Conservation (phyloP, 148 eudicot species). For the Camellia lanceoleosa region DNA sequence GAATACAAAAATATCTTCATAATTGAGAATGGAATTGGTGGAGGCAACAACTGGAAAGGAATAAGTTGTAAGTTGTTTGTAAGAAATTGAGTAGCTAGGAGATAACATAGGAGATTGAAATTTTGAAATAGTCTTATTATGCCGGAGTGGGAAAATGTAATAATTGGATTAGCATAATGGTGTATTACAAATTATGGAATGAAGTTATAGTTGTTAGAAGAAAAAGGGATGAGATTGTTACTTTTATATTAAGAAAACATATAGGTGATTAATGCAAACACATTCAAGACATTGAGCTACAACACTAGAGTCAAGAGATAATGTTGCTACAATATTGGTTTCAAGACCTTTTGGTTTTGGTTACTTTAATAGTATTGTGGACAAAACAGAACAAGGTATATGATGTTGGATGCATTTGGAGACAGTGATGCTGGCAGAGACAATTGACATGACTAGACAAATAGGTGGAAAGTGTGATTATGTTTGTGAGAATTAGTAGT, state of each 20-base stretch:
- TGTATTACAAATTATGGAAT: neutral
- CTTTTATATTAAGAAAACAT: neutral
- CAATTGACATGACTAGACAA: neutral
- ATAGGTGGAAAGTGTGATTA: neutral
- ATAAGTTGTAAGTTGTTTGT: neutral
- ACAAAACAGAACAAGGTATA: neutral
- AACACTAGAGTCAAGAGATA: neutral
- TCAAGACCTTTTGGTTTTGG: neutral
- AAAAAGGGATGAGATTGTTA: neutral
- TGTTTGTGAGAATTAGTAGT: neutral
- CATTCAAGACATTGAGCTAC: neutral
- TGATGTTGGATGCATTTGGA: neutral
- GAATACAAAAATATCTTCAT: neutral
- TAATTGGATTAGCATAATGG: neutral
- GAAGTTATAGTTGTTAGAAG: slow-evolving; percentile 8
- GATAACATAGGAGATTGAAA: slow-evolving; percentile 7
- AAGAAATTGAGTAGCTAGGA: neutral
- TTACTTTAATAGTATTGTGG: neutral
- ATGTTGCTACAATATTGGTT: neutral
- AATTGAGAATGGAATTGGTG: neutral
- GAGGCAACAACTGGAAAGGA: neutral
- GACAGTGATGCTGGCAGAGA: neutral
- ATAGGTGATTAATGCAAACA: neutral
- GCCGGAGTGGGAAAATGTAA: neutral
- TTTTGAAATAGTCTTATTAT: neutral